Evolutionary conservation across 306 rosid genomes (phyloP).

Genomic region (Trifolium pratense): DNA sequence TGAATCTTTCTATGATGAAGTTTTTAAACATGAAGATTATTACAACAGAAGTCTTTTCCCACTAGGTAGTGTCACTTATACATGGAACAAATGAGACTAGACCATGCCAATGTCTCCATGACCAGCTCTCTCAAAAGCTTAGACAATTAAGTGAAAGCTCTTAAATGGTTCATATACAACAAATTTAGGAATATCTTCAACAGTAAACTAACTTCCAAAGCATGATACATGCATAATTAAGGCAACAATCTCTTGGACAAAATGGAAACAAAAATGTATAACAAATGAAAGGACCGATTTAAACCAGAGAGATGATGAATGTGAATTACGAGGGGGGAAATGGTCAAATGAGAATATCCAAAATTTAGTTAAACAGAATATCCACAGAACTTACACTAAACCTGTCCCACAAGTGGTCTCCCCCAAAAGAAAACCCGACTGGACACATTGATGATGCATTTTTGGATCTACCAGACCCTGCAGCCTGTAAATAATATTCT

Average conservation of each 20-base stretch:
- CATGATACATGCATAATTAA: constrained; percentile 15
- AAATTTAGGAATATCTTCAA: not conserved
- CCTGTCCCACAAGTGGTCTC: constrained; percentile 93
- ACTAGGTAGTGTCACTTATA: not conserved
- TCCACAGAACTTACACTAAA: constrained; percentile 74
- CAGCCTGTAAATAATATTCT: constrained; percentile 90
- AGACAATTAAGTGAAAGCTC: not conserved
- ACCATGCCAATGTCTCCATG: not conserved
- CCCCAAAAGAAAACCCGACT: constrained; percentile 92
- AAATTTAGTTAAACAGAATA: constrained; percentile 31
- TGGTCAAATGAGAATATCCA: constrained; percentile 14
- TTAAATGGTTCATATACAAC: constrained; percentile 7
- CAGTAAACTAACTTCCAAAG: not conserved
- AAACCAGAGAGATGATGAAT: constrained; percentile 3
- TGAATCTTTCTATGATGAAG: constrained; percentile 12
- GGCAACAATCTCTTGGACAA: constrained; percentile 1
- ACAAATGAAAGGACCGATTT: constrained; percentile 2
- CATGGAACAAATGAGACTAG: constrained; percentile 6
- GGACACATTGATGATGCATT: constrained; percentile 90
- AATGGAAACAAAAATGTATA: constrained; percentile 6
- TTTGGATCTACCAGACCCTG: constrained; percentile 73
- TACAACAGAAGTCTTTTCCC: constrained; percentile 4
- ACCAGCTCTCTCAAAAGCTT: not conserved
- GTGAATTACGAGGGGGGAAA: constrained; percentile 1
- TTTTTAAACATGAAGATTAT: constrained; percentile 12